Percentiles rank a stretch among this genome's conserved stretches.
Evolutionary conservation across 805 yeast genomes (phyloP).

Genomic region (Hyphopichia homilentoma): DNA sequence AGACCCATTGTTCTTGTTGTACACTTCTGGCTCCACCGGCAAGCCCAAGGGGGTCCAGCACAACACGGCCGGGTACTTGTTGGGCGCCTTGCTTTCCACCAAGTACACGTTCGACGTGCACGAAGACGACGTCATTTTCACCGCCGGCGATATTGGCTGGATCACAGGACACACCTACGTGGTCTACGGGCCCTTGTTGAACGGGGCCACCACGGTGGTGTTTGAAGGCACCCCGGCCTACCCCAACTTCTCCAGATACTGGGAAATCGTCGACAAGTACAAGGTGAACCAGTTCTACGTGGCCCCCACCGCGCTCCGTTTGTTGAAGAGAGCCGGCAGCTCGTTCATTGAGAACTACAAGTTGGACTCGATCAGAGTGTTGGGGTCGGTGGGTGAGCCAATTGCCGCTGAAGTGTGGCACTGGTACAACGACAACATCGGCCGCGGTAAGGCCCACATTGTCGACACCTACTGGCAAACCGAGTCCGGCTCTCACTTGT

Average conservation of each 20-base stretch:
- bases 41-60: constrained; percentile 98
- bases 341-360: constrained; percentile 76
- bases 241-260: constrained; percentile 92
- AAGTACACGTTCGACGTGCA: constrained; percentile 93
- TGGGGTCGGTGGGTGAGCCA: constrained; percentile 99
- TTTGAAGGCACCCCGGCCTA: constrained; percentile 98
- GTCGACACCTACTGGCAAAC: constrained; percentile 99
- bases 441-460: constrained; percentile 84
- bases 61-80: constrained; percentile 87
- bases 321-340: constrained; percentile 86
- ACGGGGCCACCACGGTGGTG: constrained; percentile 86
- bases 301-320: constrained; percentile 96
- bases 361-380: constrained; percentile 79
- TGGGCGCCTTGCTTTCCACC: constrained; percentile 90
- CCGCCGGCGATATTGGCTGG: constrained; percentile 99
- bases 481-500: constrained; percentile 93
- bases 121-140: constrained; percentile 81
- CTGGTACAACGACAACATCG: constrained; percentile 93
- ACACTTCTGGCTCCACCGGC: constrained; percentile 98
- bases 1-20: constrained; percentile 92
- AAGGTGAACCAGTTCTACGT: constrained; percentile 94
- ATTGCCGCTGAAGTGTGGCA: constrained; percentile 98
- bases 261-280: constrained; percentile 92
- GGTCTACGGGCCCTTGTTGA: constrained; percentile 84
- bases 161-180: constrained; percentile 98